Evolutionary conservation across 345 rosid genomes (phyloP).

Genomic region (Aquilaria malaccensis): DNA sequence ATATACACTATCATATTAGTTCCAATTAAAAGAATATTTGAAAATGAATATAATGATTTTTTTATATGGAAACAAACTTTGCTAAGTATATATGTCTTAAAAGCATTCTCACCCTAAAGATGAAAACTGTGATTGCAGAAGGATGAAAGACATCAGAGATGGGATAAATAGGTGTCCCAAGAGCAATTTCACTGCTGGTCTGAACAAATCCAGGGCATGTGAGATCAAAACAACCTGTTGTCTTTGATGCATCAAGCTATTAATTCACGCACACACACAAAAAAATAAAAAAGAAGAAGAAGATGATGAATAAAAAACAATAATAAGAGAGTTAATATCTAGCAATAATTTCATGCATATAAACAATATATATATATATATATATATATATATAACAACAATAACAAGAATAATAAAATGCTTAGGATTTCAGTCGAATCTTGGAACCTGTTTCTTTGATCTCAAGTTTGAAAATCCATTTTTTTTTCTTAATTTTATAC

Average conservation of each 20-base stretch:
- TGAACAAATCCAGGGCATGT: constrained; percentile 60
- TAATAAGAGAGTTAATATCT: background rate
- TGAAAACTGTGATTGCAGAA: constrained; percentile 35
- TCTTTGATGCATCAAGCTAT: constrained; percentile 37
- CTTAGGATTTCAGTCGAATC: no score
- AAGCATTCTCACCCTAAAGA: constrained; percentile 30
- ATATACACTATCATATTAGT: no score
- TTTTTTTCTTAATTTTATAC: no score
- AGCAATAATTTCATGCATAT: background rate
- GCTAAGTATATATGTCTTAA: no score
- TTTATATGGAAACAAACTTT: no score
- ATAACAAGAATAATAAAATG: no score
- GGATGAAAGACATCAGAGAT: constrained; percentile 34
- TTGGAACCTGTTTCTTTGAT: no score
- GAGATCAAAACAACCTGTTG: constrained; percentile 56
- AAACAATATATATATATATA: no score
- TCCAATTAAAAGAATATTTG: no score
- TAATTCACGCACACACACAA: background rate
- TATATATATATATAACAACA: no score
- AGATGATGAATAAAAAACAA: background rate
- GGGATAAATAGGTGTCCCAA: constrained; percentile 51
- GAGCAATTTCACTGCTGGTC: constrained; percentile 43
- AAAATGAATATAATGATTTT: no score
- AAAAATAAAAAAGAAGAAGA: background rate
- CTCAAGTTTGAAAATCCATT: constrained; percentile 1